Evolutionary conservation across 192 early-diverging fungal species (phyloP).

Genomic region (Backusella psychrophila): DNA sequence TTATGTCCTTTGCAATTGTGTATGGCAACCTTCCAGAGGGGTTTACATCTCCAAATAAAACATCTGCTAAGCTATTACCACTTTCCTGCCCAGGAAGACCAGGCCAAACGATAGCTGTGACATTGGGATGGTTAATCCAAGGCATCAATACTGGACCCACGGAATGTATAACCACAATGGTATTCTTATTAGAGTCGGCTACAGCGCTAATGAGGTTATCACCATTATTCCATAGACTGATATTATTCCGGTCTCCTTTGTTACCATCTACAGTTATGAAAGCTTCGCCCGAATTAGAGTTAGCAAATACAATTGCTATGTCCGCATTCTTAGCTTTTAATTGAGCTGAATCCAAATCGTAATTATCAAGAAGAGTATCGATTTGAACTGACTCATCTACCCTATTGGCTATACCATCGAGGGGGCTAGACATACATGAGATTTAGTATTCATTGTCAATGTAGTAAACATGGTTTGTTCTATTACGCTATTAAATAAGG

Average conservation of each 20-base stretch:
- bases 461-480: not conserved
- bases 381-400: not conserved
- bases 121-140: conserved; percentile 59
- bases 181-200: conserved; percentile 41
- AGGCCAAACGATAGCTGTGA: conserved; percentile 52
- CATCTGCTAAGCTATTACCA: conserved; percentile 62
- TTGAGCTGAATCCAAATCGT: not conserved
- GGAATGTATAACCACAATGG: conserved; percentile 43
- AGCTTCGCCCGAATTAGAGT: conserved; percentile 33
- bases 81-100: conserved; percentile 63
- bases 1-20: conserved; percentile 42
- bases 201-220: conserved; percentile 31
- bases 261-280: conserved; percentile 16
- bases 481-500: conserved; percentile 22
- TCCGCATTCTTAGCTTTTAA: conserved; percentile 13
- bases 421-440: not conserved
- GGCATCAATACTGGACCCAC: conserved; percentile 59
- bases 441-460: too few species aligned
- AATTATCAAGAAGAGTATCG: conserved; percentile 7
- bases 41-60: conserved; percentile 65
- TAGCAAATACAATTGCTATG: conserved; percentile 29
- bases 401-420: not conserved
- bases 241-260: conserved; percentile 18
- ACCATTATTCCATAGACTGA: conserved; percentile 26
- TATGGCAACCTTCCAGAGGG: conserved; percentile 59